Percentiles rank a stretch among this genome's conserved stretches.
Evolutionary conservation across 2,329 filamentous ascomycete species (phyloP).

Genomic region (Massarina eburnea): DNA sequence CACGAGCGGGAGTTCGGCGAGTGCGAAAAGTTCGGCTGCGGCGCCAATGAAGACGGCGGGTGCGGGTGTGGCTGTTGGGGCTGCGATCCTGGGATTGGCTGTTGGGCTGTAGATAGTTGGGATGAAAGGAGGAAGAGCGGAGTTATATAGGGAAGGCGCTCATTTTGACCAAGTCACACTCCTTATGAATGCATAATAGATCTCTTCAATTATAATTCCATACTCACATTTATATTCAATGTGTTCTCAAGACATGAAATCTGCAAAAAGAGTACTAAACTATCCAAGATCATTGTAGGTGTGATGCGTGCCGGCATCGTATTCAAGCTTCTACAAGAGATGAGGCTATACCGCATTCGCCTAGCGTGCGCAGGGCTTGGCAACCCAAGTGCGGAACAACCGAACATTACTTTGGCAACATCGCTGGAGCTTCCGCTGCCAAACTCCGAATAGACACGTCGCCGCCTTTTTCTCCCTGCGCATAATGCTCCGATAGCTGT

Average conservation of each 20-base stretch:
- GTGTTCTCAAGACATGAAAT: background rate
- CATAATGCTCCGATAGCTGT: slow-evolving; percentile 22
- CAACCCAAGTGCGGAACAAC: slow-evolving; percentile 4
- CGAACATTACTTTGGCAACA: slow-evolving; percentile 11
- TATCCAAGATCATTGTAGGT: too few species aligned
- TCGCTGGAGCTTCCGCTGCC: slow-evolving; percentile 1
- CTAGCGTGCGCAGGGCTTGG: slow-evolving; percentile 9
- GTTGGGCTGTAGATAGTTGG: slow-evolving; percentile 18
- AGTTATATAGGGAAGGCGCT: background rate
- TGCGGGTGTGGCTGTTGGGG: slow-evolving; percentile 21
- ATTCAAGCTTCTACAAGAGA: background rate
- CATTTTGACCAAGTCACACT: background rate
- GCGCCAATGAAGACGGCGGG: slow-evolving; percentile 20
- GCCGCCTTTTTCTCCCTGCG: slow-evolving; percentile 9
- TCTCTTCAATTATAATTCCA: too few species aligned
- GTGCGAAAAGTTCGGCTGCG: slow-evolving; percentile 10
- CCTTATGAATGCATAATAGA: background rate
- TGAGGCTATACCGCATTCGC: background rate
- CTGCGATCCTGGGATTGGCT: slow-evolving; percentile 21
- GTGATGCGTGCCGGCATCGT: too few species aligned
- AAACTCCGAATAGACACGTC: slow-evolving; percentile 3
- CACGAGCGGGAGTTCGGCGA: slow-evolving; percentile 3
- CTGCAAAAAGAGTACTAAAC: background rate
- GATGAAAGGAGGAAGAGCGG: background rate
- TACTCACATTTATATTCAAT: background rate